Evolutionary conservation across 768 basidiomycete genomes (phyloP).

Genomic region (Pleurotus tuoliensis): DNA sequence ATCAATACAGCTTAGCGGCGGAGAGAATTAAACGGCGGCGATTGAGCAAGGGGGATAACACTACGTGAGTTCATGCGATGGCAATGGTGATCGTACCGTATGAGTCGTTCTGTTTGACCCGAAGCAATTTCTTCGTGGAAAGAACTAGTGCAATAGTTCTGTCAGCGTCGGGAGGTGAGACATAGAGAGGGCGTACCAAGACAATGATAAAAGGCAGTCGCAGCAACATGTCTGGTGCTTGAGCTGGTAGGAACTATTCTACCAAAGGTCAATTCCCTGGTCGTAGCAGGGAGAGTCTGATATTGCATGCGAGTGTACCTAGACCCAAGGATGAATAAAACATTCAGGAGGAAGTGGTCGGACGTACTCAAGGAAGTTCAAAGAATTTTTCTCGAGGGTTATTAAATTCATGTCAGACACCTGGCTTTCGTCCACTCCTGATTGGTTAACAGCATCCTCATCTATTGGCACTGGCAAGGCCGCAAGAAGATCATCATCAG

Average conservation of each 20-base stretch:
- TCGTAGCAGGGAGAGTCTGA: slow-evolving; percentile 47
- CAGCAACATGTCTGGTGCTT: slow-evolving; percentile 74
- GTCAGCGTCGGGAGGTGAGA: not conserved
- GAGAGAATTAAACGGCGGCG: no score
- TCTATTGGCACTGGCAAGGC: not conserved
- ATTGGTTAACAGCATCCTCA: slow-evolving; percentile 15
- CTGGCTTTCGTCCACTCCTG: slow-evolving; percentile 39
- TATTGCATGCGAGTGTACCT: slow-evolving; percentile 81
- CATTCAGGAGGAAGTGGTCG: no score
- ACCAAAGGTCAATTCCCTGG: slow-evolving; percentile 54
- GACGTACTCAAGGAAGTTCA: slow-evolving; percentile 75
- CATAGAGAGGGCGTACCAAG: slow-evolving; percentile 47
- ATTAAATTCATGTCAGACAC: slow-evolving; percentile 51
- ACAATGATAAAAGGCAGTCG: slow-evolving; percentile 83
- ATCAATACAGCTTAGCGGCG: no score
- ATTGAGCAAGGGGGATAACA: not conserved
- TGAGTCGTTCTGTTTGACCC: slow-evolving; percentile 53
- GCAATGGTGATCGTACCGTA: slow-evolving; percentile 50
- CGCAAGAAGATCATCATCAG: not conserved
- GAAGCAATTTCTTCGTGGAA: slow-evolving; percentile 68
- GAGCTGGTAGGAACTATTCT: slow-evolving; percentile 60
- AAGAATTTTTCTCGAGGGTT: slow-evolving; percentile 70
- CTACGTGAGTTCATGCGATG: slow-evolving; percentile 20
- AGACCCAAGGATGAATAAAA: not conserved
- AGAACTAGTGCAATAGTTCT: slow-evolving; percentile 45